Evolutionary conservation across 2,329 filamentous ascomycete species (phyloP).

Genomic region (Ramularia collo-cygni): DNA sequence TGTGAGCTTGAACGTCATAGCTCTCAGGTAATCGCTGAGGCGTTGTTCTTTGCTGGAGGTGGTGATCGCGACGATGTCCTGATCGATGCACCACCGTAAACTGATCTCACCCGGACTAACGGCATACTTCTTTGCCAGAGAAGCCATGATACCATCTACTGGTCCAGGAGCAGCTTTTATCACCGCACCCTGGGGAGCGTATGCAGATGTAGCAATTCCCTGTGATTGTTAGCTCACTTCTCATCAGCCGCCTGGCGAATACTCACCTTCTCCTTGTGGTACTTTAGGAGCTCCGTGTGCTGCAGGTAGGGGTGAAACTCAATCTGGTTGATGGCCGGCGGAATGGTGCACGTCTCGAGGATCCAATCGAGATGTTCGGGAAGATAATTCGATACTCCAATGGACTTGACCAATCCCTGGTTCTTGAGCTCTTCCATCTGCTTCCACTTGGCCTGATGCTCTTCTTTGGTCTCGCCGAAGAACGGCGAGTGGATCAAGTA

Average conservation of each 20-base stretch:
- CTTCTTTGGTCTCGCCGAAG: constrained; percentile 46
- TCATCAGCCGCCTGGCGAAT: background rate
- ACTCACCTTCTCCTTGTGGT: constrained; percentile 37
- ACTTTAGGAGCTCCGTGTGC: constrained; percentile 51
- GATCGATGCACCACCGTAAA: constrained; percentile 56
- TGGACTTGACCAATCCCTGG: constrained; percentile 52
- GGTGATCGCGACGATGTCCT: constrained; percentile 52
- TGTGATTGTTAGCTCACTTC: constrained; percentile 16
- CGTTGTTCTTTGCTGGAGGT: constrained; percentile 56
- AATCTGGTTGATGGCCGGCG: constrained; percentile 61
- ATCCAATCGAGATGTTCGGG: constrained; percentile 49
- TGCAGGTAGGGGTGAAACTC: constrained; percentile 64
- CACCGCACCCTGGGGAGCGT: constrained; percentile 43
- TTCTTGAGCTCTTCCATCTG: constrained; percentile 53
- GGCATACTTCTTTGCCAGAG: constrained; percentile 54
- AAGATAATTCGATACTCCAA: constrained; percentile 58
- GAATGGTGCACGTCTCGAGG: constrained; percentile 46
- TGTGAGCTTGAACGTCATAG: constrained; percentile 52
- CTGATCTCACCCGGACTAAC: constrained; percentile 52
- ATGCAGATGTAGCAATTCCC: constrained; percentile 43
- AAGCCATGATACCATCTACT: constrained; percentile 45
- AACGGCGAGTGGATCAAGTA: constrained; percentile 59
- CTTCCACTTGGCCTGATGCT: constrained; percentile 53
- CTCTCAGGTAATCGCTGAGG: constrained; percentile 51
- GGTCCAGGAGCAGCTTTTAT: constrained; percentile 52